Evolutionary conservation across 179 eudicot genomes (phyloP), one percentile per base, ranked within the genome.

Genomic region (Spinacia oleracea): DNA sequence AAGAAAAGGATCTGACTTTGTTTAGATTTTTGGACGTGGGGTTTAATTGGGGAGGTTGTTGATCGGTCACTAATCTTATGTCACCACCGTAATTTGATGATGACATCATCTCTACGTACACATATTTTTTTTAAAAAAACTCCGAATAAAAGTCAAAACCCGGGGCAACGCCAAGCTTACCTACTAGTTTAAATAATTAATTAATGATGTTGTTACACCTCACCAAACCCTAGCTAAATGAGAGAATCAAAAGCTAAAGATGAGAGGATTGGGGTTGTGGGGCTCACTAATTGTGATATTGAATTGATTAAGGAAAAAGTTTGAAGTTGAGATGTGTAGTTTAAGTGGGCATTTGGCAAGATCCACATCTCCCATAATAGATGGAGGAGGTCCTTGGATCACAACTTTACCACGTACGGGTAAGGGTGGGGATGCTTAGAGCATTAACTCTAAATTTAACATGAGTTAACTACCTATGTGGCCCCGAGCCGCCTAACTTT

Each of bases 141-240:
- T n/a, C n/a, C n/a, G n/a, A n/a, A n/a, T n/a, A n/a, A n/a, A n/a
- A n/a, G n/a, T n/a, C n/a, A n/a, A n/a, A n/a, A n/a, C n/a, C n/a
- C n/a, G n/a, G n/a, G n/a, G n/a, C n/a, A n/a, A n/a, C n/a, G n/a
- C n/a, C n/a, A n/a, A n/a, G n/a, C n/a, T n/a, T n/a, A n/a, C n/a
- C n/a, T n/a, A n/a, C n/a, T n/a, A n/a, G n/a, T n/a, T n/a, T n/a
- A n/a, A n/a, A n/a, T n/a, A 42, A 0, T 69, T 40, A 40, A 67
- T 38, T 69, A 69, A 43, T 69, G 27, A 67, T 40, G 50, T 40
- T 3, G 71, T 67, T 67, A 2, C 71, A 67, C 71, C 27, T 45
- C 46, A 38, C 45, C 71, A 40, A 67, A 40, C n/a, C 6, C 7
- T 14, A 38, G 29, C 7, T 14, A 38, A 16, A 8, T 11, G 48